Conservation (phyloP, 495 filamentous ascomycete species). For the Penicillium salamii region DNA sequence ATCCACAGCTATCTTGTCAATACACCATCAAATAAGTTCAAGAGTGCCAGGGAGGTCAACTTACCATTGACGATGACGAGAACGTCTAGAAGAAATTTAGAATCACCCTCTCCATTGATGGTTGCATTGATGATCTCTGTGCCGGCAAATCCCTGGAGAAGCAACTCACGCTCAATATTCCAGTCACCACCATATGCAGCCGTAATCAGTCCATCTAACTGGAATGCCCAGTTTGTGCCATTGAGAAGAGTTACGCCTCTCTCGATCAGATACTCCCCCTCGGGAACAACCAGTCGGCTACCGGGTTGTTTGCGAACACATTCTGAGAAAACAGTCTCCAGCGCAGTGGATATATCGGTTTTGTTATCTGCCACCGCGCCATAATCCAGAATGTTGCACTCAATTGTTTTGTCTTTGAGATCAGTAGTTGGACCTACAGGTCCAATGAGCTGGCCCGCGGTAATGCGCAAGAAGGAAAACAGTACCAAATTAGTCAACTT, state of each 20-base stretch:
- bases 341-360: conserved; percentile 38
- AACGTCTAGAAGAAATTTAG: conserved; percentile 26
- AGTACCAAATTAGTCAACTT: background rate
- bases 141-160: conserved; percentile 26
- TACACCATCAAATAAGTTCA: background rate
- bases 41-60: background rate
- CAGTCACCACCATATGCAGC: conserved; percentile 31
- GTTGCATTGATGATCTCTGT: conserved; percentile 35
- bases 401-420: conserved; percentile 26
- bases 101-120: conserved; percentile 35
- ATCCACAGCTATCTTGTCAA: conserved; percentile 24
- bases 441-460: conserved; percentile 21
- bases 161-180: conserved; percentile 29
- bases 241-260: conserved; percentile 32
- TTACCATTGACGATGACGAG: conserved; percentile 29
- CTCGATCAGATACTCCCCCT: conserved; percentile 35
- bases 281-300: conserved; percentile 37
- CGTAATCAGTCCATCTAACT: conserved; percentile 44
- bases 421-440: conserved; percentile 35
- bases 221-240: conserved; percentile 35
- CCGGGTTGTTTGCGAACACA: conserved; percentile 29
- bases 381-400: conserved; percentile 46
- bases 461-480: background rate
- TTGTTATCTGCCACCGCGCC: conserved; percentile 40
- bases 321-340: conserved; percentile 34